phyloP scores from a whole-genome alignment of 2,329 filamentous ascomycete species.

The Xylariaceae sp. region DNA sequence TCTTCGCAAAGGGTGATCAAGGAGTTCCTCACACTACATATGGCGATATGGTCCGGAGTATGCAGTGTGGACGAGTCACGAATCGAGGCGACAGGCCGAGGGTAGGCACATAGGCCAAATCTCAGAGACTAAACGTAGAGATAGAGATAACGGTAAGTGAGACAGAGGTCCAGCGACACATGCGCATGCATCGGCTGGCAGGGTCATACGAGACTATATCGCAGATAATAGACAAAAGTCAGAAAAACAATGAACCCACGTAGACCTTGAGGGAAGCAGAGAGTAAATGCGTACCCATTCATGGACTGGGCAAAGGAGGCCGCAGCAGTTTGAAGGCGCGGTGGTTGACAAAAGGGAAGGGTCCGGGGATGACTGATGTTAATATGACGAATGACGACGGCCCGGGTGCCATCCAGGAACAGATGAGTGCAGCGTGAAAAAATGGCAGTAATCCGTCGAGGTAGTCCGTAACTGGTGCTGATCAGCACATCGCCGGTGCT shows the following conservation, averaged over 20 bases:
- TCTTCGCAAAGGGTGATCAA: slow-evolving; percentile 3
- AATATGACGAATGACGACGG: neutral
- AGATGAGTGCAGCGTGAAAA: neutral
- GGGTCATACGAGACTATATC: slow-evolving; percentile 2
- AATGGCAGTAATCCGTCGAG: neutral
- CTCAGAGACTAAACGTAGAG: neutral
- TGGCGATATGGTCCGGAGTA: neutral
- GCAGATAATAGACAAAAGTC: neutral
- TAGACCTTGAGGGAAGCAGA: neutral
- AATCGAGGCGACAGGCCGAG: slow-evolving; percentile 3
- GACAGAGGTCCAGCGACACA: slow-evolving; percentile 7
- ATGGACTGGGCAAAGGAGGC: neutral
- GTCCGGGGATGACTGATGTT: neutral
- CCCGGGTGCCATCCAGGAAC: neutral
- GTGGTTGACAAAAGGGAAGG: neutral
- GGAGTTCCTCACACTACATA: neutral
- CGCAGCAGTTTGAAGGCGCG: no score
- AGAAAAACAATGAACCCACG: slow-evolving; percentile 6
- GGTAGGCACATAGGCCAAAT: slow-evolving; percentile 1
- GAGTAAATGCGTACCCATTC: neutral
- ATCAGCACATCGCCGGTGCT: neutral
- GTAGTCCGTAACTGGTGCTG: no score
- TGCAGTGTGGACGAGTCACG: neutral
- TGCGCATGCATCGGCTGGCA: slow-evolving; percentile 5
- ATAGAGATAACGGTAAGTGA: neutral